Conservation (phyloP, 352 stramenopile genomes). For the Thalassiosira oceanica region DNA sequence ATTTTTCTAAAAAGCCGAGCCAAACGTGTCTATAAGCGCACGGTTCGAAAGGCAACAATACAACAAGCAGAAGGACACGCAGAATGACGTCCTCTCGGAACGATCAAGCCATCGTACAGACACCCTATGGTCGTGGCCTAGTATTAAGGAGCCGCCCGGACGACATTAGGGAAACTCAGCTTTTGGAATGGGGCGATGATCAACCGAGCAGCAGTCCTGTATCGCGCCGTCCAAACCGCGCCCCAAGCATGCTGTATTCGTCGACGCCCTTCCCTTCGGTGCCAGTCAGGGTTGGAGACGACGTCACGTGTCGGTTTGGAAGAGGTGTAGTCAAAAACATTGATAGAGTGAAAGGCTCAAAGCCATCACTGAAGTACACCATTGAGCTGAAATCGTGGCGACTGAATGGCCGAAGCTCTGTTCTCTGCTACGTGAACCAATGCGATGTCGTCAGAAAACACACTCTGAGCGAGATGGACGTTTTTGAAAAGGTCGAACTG, state of each 20-base stretch:
- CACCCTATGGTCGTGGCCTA: conserved; percentile 65
- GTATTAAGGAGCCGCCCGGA: conserved; percentile 48
- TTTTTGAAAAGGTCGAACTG: conserved; percentile 60
- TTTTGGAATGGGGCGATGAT: conserved; percentile 40
- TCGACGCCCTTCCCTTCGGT: conserved; percentile 52
- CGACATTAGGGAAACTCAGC: conserved; percentile 62
- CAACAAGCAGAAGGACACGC: too few species aligned
- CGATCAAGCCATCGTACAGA: conserved; percentile 62
- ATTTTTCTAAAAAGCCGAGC: too few species aligned
- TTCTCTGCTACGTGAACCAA: conserved; percentile 52
- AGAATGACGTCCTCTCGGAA: too few species aligned
- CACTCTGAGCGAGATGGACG: conserved; percentile 65
- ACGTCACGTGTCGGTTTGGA: conserved; percentile 68
- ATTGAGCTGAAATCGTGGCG: conserved; percentile 63
- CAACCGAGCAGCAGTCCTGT: background rate
- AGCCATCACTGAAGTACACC: conserved; percentile 18
- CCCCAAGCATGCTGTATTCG: conserved; percentile 50
- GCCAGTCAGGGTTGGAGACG: conserved; percentile 41
- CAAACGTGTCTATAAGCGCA: too few species aligned
- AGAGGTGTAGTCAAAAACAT: conserved; percentile 51
- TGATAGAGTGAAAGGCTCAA: background rate
- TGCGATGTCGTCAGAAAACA: conserved; percentile 54
- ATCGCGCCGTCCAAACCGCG: too few species aligned
- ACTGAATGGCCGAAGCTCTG: conserved; percentile 49
- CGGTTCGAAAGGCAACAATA: too few species aligned